Evolutionary conservation across 306 rosid species (phyloP).

Genomic region (Oxytropis ochrocephala): DNA sequence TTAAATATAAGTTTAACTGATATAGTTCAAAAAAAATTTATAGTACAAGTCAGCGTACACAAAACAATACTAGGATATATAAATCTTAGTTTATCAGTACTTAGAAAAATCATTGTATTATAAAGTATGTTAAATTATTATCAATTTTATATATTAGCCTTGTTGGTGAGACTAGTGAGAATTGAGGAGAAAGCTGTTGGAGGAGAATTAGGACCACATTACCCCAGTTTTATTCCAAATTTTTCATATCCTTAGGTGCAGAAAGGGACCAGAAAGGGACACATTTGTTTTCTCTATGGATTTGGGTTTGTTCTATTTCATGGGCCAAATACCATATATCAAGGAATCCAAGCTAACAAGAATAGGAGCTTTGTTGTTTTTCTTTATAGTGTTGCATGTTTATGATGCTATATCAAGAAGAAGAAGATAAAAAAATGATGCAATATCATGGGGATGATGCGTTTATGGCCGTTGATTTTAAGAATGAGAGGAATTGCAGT

Average conservation of each 20-base stretch:
- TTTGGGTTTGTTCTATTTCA: slow-evolving; percentile 11
- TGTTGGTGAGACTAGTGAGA: not conserved
- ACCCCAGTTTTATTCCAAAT: slow-evolving; percentile 35
- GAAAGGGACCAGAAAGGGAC: slow-evolving; percentile 34
- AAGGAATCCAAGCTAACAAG: slow-evolving; percentile 8
- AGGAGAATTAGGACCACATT: slow-evolving; percentile 30
- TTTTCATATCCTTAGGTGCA: not conserved
- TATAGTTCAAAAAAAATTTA: not conserved
- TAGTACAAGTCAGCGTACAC: not conserved
- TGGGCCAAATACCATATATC: not conserved
- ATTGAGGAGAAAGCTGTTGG: slow-evolving; percentile 3
- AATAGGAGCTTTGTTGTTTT: not conserved
- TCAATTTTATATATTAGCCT: not conserved
- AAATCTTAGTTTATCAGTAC: not conserved
- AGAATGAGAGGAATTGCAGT: not conserved
- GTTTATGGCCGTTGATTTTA: not conserved
- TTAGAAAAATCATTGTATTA: not conserved
- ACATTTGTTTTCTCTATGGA: slow-evolving; percentile 14
- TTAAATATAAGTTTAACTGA: not conserved
- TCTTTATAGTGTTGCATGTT: not conserved
- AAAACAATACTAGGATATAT: not conserved
- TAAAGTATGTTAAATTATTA: not conserved
- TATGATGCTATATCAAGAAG: not conserved
- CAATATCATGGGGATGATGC: not conserved
- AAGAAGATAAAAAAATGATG: too few relatives aligned